Conservation (phyloP, 2,329 filamentous ascomycete species). For the Fusarium sp. region DNA sequence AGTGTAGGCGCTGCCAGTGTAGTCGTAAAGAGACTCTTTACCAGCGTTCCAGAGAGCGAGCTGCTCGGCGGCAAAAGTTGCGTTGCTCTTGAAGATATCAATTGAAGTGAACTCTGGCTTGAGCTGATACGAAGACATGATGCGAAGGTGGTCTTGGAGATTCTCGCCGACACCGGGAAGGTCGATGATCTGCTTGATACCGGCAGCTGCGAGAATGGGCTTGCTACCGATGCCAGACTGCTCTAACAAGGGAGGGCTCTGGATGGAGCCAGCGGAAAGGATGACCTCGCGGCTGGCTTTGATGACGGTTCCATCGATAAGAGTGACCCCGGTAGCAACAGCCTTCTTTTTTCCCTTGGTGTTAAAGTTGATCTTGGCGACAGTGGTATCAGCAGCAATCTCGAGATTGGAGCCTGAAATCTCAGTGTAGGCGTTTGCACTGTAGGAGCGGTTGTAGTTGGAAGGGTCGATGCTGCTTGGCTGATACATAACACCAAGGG, state of each 20-base stretch:
- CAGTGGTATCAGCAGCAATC: constrained; percentile 37
- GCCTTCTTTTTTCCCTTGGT: constrained; percentile 35
- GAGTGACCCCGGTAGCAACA: constrained; percentile 36
- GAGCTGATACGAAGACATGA: constrained; percentile 52
- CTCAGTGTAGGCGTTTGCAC: constrained; percentile 58
- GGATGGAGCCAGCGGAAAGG: constrained; percentile 60
- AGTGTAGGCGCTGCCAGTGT: constrained; percentile 37
- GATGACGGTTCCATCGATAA: constrained; percentile 28
- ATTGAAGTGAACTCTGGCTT: constrained; percentile 28
- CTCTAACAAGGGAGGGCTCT: constrained; percentile 69
- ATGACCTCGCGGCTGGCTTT: constrained; percentile 43
- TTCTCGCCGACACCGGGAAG: constrained; percentile 66
- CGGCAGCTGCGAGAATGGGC: constrained; percentile 59
- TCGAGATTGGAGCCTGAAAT: constrained; percentile 56
- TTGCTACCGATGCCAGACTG: constrained; percentile 67
- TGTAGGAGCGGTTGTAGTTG: constrained; percentile 62
- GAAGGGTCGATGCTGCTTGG: constrained; percentile 60
- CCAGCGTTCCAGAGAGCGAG: constrained; percentile 39
- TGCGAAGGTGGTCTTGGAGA: constrained; percentile 53
- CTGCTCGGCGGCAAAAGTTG: constrained; percentile 31
- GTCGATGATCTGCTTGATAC: constrained; percentile 63
- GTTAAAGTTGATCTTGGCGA: constrained; percentile 37
- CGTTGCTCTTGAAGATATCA: constrained; percentile 37
- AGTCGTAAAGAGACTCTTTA: constrained; percentile 38
- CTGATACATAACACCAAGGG: constrained; percentile 61